Evolutionary conservation across 2,329 filamentous ascomycete species (phyloP), one percentile per base, ranked within the genome.

Genomic region (Trichocomaceae sp.): DNA sequence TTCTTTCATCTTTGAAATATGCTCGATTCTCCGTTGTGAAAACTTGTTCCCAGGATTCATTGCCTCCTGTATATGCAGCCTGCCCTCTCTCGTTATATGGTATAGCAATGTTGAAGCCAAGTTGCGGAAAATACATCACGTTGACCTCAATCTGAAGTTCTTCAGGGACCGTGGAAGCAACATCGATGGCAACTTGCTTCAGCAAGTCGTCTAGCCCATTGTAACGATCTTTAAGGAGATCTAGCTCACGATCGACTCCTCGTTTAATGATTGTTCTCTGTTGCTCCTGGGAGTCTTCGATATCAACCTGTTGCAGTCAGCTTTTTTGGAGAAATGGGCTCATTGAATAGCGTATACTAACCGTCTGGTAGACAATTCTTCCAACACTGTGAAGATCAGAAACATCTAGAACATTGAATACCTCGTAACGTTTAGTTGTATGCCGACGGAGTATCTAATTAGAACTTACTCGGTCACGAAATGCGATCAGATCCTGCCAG

Each of bases 71-170:
- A 60, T 86, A 91, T 10, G 81, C 74, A 0, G 82, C 80, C 47
- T 77, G 73, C 0, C 83, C 82, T 1, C 79, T 83, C 13, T 77
- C 72, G 61, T 90, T 81, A 3, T 85, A 69, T 1, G 80, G 79
- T 15, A 95, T 84, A 0, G 86, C 84, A 2, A 90, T 87, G 37
- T 96, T 80, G 66, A 96, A 99, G 0, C 93, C 93, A 37, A 96
- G 82, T 64, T 96, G 90, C 0, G 91, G 92, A 58, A 95, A 87
- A 67, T 93, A 96, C 17, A 93, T 86, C 59, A 95, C 95, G 53
- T 91, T 91, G 33, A 86, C 69, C 12, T 77, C 74, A 20, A 77
- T 72, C 1, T 80, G 69, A 4, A 72, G 56, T 17, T 79, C 76
- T 57, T 80, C 76, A 1, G 90, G 86, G 19, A 93, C 75, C 1